These are phyloP conservation scores for Arthrobotrys pseudoclavata DNA, from an alignment of 2,329 filamentous ascomycete species.

Conservation along the genomic window DNA sequence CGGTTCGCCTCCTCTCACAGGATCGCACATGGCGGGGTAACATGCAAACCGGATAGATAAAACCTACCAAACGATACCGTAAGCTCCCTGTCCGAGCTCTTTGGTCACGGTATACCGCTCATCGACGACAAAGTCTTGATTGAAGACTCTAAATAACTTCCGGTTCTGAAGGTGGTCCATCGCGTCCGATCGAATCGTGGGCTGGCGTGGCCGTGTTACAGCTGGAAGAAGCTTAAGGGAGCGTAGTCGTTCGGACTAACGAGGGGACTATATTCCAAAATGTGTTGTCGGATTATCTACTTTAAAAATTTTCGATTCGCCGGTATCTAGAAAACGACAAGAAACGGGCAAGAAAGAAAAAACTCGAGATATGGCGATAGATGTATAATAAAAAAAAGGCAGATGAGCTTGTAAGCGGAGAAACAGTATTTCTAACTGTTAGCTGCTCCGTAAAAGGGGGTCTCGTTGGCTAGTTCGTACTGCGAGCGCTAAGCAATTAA, in stretches of 20 bases:
- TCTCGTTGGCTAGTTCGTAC: constrained; percentile 10
- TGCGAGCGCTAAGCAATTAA: constrained; percentile 23
- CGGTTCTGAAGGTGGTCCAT: constrained; percentile 69
- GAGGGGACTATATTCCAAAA: background rate
- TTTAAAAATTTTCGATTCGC: background rate
- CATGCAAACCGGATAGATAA: background rate
- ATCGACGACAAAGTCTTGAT: constrained; percentile 98
- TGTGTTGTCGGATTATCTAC: constrained; percentile 24
- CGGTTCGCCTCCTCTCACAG: constrained; percentile 1
- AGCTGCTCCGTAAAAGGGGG: constrained; percentile 12
- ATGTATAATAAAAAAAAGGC: background rate
- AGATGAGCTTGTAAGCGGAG: background rate
- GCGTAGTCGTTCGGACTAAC: background rate
- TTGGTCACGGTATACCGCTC: constrained; percentile 99
- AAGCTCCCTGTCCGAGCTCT: constrained; percentile 97
- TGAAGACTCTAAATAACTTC: constrained; percentile 99
- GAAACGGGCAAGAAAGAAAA: background rate
- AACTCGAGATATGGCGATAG: background rate
- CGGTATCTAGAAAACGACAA: background rate
- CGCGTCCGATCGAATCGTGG: background rate
- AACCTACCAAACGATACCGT: constrained; percentile 95
- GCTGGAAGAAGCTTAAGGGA: background rate
- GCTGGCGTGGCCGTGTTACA: background rate
- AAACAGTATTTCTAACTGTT: background rate
- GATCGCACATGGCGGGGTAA: constrained; percentile 53